Conservation (phyloP, 768 basidiomycete species). For the Exidia glandulosa region DNA sequence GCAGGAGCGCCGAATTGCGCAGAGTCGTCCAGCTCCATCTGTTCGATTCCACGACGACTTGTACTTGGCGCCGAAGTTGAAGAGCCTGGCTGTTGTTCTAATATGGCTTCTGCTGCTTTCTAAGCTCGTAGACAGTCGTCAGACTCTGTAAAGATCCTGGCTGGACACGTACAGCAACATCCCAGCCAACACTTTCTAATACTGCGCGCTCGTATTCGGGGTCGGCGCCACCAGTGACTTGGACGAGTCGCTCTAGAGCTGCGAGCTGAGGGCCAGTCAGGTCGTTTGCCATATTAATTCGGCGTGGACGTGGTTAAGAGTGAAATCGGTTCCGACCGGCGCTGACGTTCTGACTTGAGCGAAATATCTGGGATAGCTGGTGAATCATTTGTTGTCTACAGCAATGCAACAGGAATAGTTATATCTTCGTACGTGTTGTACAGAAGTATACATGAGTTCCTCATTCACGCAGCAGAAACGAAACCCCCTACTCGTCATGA, state of each 20-base stretch:
- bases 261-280: conserved; percentile 6
- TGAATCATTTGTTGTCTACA: too few relatives aligned
- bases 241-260: conserved; percentile 34
- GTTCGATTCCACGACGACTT: conserved; percentile 19
- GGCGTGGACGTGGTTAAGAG: too few relatives aligned
- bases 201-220: conserved; percentile 50
- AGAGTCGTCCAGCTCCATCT: conserved; percentile 44
- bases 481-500: too few relatives aligned
- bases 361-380: too few relatives aligned
- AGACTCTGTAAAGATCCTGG: conserved; percentile 9
- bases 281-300: too few relatives aligned
- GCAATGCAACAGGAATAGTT: too few relatives aligned
- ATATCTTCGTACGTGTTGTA: too few relatives aligned
- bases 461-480: too few relatives aligned
- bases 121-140: conserved; percentile 15
- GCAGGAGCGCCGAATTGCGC: conserved; percentile 20
- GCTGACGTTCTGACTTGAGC: too few relatives aligned
- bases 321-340: too few relatives aligned
- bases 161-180: conserved; percentile 45
- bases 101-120: conserved; percentile 52
- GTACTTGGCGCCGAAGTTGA: conserved; percentile 10
- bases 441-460: too few relatives aligned
- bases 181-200: conserved; percentile 54
- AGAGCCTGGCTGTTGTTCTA: conserved; percentile 23
- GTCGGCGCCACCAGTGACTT: conserved; percentile 45